Conservation (phyloP, 1,139 yeast species). For the Lipomyces yarrowii region DNA sequence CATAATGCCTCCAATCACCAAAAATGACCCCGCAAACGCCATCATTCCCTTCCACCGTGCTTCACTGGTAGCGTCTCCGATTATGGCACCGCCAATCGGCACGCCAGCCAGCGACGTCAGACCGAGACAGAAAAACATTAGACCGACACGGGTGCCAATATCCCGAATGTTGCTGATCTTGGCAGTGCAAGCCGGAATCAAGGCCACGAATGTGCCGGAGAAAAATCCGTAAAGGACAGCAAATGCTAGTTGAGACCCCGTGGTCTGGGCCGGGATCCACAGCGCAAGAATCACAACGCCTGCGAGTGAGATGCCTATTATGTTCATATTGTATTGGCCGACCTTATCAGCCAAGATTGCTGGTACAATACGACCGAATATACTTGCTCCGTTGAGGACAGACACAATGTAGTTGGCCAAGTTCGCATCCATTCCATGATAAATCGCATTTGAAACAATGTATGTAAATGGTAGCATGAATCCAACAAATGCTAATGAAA, state of each 20-base stretch:
- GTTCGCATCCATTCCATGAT: constrained; percentile 37
- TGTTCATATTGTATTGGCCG: constrained; percentile 48
- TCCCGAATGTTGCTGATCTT: constrained; percentile 55
- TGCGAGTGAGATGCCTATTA: constrained; percentile 36
- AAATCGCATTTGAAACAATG: constrained; percentile 45
- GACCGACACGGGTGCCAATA: constrained; percentile 65
- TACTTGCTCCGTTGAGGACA: constrained; percentile 50
- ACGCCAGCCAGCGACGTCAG: constrained; percentile 57
- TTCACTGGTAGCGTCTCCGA: constrained; percentile 21
- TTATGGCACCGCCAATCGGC: constrained; percentile 58
- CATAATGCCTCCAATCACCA: constrained; percentile 20
- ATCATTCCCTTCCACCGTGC: constrained; percentile 24
- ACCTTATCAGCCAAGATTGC: constrained; percentile 49
- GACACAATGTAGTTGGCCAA: constrained; percentile 42
- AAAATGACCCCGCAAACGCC: constrained; percentile 26
- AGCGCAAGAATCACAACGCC: constrained; percentile 41
- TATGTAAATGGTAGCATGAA: constrained; percentile 45
- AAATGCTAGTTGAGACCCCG: constrained; percentile 51
- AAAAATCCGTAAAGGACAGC: constrained; percentile 58
- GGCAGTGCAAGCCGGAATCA: constrained; percentile 51
- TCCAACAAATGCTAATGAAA: constrained; percentile 44
- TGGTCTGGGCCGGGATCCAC: constrained; percentile 59
- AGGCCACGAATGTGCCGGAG: constrained; percentile 52
- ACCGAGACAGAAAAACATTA: constrained; percentile 50
- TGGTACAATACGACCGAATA: constrained; percentile 51